phyloP scores from a whole-genome alignment of 768 basidiomycete genomes.

The Cyclocybe aegerita region DNA sequence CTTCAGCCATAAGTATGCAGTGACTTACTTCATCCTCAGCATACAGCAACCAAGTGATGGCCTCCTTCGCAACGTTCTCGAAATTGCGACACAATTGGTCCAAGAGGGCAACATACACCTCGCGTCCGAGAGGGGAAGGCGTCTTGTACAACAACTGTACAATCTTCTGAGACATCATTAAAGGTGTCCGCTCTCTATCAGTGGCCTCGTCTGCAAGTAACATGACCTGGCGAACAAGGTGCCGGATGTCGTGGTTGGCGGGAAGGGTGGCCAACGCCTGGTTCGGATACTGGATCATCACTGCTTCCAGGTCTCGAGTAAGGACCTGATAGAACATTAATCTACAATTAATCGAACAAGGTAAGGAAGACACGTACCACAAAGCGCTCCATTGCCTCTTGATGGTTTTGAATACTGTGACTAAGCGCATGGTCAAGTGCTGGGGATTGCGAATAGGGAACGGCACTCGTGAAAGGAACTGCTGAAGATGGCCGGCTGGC shows the following conservation, averaged over 20 bases:
- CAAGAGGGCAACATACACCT: conserved; percentile 88
- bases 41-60: conserved; percentile 93
- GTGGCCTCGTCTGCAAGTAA: conserved; percentile 76
- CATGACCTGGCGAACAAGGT: conserved; percentile 81
- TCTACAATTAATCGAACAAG: neutral
- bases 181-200: conserved; percentile 82
- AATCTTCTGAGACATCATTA: conserved; percentile 94
- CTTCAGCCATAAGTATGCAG: neutral
- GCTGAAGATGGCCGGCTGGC: conserved; percentile 73
- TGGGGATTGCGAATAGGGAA: conserved; percentile 62
- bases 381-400: conserved; percentile 90
- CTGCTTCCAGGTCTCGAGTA: conserved; percentile 74
- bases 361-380: conserved; percentile 42
- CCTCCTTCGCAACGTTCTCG: conserved; percentile 94
- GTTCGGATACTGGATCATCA: conserved; percentile 72
- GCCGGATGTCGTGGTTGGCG: conserved; percentile 83
- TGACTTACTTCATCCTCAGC: conserved; percentile 88
- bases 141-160: conserved; percentile 95
- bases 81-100: conserved; percentile 88
- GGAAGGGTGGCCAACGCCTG: conserved; percentile 71
- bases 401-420: conserved; percentile 55
- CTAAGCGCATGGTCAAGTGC: conserved; percentile 51
- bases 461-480: conserved; percentile 56
- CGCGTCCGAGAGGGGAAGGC: conserved; percentile 78
- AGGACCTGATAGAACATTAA: conserved; percentile 29